Evolutionary conservation across 129 eudicot species (phyloP), one percentile per base, ranked within the genome.

Genomic region (Flaveria sonorensis): DNA sequence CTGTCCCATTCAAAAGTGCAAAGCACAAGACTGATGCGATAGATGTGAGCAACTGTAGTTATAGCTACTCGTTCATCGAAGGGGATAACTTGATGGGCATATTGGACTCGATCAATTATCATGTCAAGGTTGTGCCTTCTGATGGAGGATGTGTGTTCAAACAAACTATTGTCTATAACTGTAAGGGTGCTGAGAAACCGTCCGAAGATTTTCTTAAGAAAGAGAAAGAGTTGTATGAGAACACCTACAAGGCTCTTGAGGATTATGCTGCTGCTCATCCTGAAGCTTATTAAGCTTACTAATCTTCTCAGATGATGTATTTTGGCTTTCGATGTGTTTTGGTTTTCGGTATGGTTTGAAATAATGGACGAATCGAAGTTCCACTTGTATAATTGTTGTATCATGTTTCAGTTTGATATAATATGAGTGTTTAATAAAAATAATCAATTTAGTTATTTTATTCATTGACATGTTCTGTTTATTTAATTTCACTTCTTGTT

Each of bases 11-110:
- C 2, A 72, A 50, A 72, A 53, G 13, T 18, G 76, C 18, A 4
- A 72, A 72, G 20, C 53, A 70, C 52, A 70, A 48, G 21, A 36
- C 19, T 19, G 59, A 70, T 21, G 40, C 74, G 2, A 0, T 70
- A 10, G 74, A 70, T 47, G 23, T 3, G 10, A 70, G 60, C 43
- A 70, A 70, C 60, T 11, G 10, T 7, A 70, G 74, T 15, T 48
- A 47, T 12, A 70, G 53, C 72, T 18, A 42, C 10, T 36, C 72
- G 9, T 68, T 57, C 32, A 19, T 57, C 64, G 55, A 68, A 68
- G 72, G 72, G 4, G 72, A 68, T 28, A 68, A 68, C 74, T 48
- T 70, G 43, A 20, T 46, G 13, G 76, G 76, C 26, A 71, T 71
- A 71, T 32, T 71, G 4, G 30, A 71, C 76, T 51, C 76, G 2